Conservation (phyloP, 306 rosid genomes). For the Inga laurina region DNA sequence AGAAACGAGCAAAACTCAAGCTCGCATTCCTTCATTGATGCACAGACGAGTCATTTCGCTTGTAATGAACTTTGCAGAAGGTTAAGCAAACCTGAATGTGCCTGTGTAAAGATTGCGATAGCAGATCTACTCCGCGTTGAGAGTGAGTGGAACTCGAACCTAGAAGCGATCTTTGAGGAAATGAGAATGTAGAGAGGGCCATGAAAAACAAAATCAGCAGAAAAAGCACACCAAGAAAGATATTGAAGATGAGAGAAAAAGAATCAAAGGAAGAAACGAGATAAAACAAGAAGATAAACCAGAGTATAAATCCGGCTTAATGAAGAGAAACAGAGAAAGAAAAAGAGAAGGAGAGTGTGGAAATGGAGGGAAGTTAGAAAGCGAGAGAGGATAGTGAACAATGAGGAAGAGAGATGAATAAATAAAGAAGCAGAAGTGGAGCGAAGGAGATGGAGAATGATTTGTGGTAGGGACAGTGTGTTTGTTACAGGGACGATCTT, state of each 20-base stretch:
- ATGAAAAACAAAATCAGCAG: slow-evolving; percentile 30
- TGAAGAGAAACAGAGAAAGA: neutral
- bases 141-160: slow-evolving; percentile 36
- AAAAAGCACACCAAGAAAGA: neutral
- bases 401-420: slow-evolving; percentile 13
- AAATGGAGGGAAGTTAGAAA: neutral
- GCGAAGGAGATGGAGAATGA: slow-evolving; percentile 6
- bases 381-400: neutral
- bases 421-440: neutral
- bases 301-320: neutral
- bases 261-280: slow-evolving; percentile 24
- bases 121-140: slow-evolving; percentile 43
- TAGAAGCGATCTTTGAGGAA: slow-evolving; percentile 38
- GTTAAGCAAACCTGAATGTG: slow-evolving; percentile 52
- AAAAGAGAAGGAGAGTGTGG: neutral
- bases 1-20: neutral
- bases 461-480: neutral
- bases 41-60: neutral
- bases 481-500: neutral
- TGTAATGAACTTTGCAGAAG: neutral
- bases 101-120: slow-evolving; percentile 38
- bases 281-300: slow-evolving; percentile 27
- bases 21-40: slow-evolving; percentile 24
- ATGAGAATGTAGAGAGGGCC: slow-evolving; percentile 73
- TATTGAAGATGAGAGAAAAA: neutral